Base-by-base conservation (phyloP, 2,329 filamentous ascomycete genomes). In the Paecilomyces formosus region DNA sequence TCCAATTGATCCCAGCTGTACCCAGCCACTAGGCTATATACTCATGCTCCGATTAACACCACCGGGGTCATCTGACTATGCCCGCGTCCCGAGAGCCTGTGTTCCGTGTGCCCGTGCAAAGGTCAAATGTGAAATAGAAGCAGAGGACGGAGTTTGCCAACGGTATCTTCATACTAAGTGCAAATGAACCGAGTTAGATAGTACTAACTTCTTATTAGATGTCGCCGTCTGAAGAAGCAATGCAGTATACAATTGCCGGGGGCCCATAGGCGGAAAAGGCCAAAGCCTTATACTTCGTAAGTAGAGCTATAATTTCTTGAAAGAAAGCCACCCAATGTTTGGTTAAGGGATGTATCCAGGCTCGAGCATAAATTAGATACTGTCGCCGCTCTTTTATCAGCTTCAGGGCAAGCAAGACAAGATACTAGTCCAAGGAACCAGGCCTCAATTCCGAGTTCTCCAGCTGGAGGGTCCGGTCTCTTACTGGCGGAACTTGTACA, bases 301-400 rank as follows among this genome's bases (percentile, higher is more conserved):
- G 31, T 18, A 3, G 15, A 26, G 11, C 22, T 7, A 55, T 33
- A 18, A n/a, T 35, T 26, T 35, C 8, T 45, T 18, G 15, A n/a
- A 18, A 45, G 18, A 45, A 1, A n/a, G 15, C 2, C 2, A 6
- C 8, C 54, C 58, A 24, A 59, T 54, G 22, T 1, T 52, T 8
- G 26, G n/a, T 15, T 3, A 33, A 68, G 66, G 49, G 64, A 70
- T 54, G 63, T 71, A 9, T 57, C 61, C 7, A 58, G 62, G 15
- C 51, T 71, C 2, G 66, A 71, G 53, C 61, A 61, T 11, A 70
- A 71, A 52, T 55, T 70, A 13, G 67, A 71, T 26, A 64, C 62
- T 5, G 67, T 71, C 56, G 63, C 65, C 12, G 63, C 65, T 7
- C 51, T 70, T 18, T n/a, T 45, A 6, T 45, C 39, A 8, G 39